Evolutionary conservation across 306 rosid genomes (phyloP), one percentile per base, ranked within the genome.

Genomic region (Medicago arabica): DNA sequence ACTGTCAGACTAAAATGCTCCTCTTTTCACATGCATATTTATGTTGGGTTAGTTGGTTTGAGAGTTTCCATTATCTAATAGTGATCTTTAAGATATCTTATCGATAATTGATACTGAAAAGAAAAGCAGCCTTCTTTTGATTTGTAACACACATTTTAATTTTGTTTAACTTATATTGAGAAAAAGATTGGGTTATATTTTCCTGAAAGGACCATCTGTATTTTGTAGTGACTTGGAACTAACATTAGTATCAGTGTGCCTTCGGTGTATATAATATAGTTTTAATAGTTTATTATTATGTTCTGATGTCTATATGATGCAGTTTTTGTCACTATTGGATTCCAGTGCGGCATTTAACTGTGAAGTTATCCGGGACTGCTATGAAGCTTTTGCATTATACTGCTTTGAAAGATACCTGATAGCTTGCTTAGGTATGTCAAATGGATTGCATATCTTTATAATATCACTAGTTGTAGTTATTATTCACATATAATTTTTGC

Each of bases 381-480:
- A 96, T 18, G 99, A 96, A 86, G 98, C 99, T 44, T 96, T 96
- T 88, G 99, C 99, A 15, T 83, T 96, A 76, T 96, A 96, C 86
- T 96, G 99, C 87, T 96, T 96, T 79, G 98, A 88, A 83, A 87
- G 99, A 89, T 96, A 96, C 83, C 84, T 96, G 85, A 96, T 92
- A 78, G 98, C 97, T 74, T 92, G 99, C 88, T 85, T 96, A 81
- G 98, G 99, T 92, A 92, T 55, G 96, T 81, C 71, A 65, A 47
- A 2, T 19, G 46, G 71, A 73, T 65, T 81, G 5, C 67, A 13
- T 67, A 40, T 19, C 70, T 31, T 18, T 55, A 51, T 75, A 43
- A 11, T 75, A 71, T 67, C 77, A 41, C 43, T 44, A 14, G 72
- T 51, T 74, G 28, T 60, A 8, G 73, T n/a, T 75, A 62, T 31